Percentiles rank a stretch among this genome's conserved stretches.
Conservation (phyloP, 1,139 yeast species). For the Geotrichum macrosporum region DNA sequence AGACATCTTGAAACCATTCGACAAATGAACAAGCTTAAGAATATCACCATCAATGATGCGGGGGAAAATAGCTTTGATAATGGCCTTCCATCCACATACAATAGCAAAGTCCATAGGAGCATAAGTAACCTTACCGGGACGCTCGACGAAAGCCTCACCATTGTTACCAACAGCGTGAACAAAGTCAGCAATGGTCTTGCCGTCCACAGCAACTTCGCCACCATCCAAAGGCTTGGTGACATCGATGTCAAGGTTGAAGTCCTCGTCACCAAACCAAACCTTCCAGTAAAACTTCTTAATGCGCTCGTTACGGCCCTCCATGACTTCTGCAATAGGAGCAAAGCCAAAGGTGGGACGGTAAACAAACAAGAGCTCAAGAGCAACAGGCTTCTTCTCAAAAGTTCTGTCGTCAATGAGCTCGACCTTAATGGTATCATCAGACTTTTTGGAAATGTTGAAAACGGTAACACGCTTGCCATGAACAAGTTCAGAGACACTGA, state of each 20-base stretch:
- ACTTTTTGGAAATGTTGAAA: constrained; percentile 52
- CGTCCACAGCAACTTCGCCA: constrained; percentile 63
- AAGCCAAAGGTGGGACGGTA: constrained; percentile 84
- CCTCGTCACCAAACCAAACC: constrained; percentile 78
- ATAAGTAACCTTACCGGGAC: constrained; percentile 75
- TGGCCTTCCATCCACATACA: constrained; percentile 97
- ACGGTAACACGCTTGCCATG: constrained; percentile 71
- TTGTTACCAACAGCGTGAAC: constrained; percentile 97
- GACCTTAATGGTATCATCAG: constrained; percentile 55
- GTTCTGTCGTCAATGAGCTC: constrained; percentile 86
- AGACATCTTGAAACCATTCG: constrained; percentile 89
- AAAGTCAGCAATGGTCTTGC: constrained; percentile 80
- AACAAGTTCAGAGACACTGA: constrained; percentile 64
- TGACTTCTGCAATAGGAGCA: constrained; percentile 88
- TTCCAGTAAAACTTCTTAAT: constrained; percentile 97
- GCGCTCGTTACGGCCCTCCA: constrained; percentile 86
- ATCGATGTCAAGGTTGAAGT: constrained; percentile 52
- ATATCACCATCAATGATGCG: constrained; percentile 93
- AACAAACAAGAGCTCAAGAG: constrained; percentile 70
- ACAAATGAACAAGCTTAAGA: constrained; percentile 86
- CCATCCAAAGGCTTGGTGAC: constrained; percentile 66
- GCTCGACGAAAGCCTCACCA: constrained; percentile 89
- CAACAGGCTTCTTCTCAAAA: constrained; percentile 66
- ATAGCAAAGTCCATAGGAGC: constrained; percentile 99
- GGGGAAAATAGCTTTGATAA: constrained; percentile 96